Evolutionary conservation across 2,329 filamentous ascomycete species (phyloP).

Genomic region (Cryphonectria japonica): DNA sequence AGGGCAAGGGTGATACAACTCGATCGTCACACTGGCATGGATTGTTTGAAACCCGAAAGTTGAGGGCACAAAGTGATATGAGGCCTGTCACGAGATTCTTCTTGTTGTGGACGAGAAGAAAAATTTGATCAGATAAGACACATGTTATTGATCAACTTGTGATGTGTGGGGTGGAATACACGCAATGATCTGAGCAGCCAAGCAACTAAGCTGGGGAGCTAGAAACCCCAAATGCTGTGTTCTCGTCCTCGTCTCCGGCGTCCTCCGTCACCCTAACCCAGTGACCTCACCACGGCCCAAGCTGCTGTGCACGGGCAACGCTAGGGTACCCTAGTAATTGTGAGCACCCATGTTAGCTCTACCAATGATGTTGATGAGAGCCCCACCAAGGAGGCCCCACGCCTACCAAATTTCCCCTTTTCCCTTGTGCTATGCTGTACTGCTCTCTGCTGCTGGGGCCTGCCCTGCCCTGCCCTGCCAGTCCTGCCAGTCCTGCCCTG

Average conservation of each 20-base stretch:
- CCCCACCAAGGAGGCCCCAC: not conserved
- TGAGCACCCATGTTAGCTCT: not conserved
- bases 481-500: slow-evolving; percentile 4
- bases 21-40: not conserved
- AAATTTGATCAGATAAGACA: not conserved
- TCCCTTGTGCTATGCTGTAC: slow-evolving; percentile 8
- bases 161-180: not conserved
- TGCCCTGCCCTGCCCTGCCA: not conserved
- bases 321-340: not conserved
- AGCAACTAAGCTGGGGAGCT: not conserved
- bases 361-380: not conserved
- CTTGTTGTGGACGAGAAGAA: not conserved
- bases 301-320: not conserved
- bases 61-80: not conserved
- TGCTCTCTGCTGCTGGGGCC: not conserved
- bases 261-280: not conserved
- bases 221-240: not conserved
- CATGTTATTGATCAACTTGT: not conserved
- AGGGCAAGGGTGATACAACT: not conserved
- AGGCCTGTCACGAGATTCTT: not conserved
- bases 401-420: slow-evolving; percentile 12
- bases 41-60: not conserved
- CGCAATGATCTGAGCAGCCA: slow-evolving; percentile 5
- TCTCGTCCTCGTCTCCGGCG: not conserved
- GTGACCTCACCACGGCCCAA: not conserved